Percentiles rank a stretch among this genome's conserved stretches.
phyloP scores from a whole-genome alignment of 2,329 filamentous ascomycete species.

The Alternaria longipes region DNA sequence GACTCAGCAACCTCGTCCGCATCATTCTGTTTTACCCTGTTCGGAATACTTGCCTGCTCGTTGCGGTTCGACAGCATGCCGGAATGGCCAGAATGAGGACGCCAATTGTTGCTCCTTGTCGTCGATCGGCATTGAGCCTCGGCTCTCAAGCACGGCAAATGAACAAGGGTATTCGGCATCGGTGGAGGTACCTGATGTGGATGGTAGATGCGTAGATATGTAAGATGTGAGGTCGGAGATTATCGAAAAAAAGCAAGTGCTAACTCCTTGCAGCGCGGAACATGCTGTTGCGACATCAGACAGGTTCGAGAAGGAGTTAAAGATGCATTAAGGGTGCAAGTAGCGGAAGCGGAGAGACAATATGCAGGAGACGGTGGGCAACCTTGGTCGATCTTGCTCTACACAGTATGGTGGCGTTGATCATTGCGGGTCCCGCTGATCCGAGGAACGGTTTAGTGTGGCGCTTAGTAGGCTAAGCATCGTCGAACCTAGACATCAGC shows the following conservation, averaged over 20 bases:
- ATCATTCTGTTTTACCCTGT: neutral
- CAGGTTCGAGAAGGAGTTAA: neutral
- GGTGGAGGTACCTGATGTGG: neutral
- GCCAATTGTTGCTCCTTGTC: neutral
- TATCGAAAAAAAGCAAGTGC: neutral
- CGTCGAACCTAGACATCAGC: neutral
- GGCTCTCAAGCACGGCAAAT: neutral
- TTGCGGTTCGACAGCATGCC: neutral
- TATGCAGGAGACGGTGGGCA: neutral
- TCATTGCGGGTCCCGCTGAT: neutral
- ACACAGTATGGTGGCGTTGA: neutral
- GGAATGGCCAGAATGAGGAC: neutral
- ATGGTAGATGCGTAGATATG: neutral
- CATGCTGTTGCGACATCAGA: neutral
- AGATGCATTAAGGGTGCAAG: neutral
- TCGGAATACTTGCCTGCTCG: neutral
- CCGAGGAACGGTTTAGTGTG: neutral
- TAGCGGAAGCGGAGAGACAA: neutral
- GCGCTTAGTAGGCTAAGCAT: neutral
- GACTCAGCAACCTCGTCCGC: neutral
- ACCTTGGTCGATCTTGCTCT: neutral
- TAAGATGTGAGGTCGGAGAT: neutral
- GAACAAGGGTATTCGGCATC: neutral
- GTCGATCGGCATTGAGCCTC: conserved; percentile 3
- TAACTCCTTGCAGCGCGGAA: neutral